phyloP scores from a whole-genome alignment of 2,329 filamentous ascomycete species.

The Cercospora berteroae region DNA sequence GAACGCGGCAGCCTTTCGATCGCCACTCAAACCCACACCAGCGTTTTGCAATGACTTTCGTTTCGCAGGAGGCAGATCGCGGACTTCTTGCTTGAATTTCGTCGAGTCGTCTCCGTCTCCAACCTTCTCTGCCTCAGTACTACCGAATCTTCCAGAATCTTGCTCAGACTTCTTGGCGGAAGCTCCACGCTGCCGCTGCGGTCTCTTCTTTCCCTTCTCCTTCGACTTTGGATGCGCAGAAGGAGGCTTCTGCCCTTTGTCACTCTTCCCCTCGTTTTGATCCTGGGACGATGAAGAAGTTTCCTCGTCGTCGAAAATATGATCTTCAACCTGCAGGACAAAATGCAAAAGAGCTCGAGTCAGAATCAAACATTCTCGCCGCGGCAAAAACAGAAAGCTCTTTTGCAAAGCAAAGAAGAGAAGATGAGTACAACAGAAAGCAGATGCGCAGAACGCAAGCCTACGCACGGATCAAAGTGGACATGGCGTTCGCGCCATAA shows the following conservation, averaged over 20 bases:
- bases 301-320: neutral
- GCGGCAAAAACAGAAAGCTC: slow-evolving; percentile 10
- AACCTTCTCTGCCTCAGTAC: neutral
- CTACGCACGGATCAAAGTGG: slow-evolving; percentile 6
- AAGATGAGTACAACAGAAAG: neutral
- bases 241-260: neutral
- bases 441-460: neutral
- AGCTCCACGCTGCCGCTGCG: neutral
- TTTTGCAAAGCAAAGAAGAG: neutral
- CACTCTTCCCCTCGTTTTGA: neutral
- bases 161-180: neutral
- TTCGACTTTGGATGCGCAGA: neutral
- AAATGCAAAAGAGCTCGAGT: slow-evolving; percentile 16
- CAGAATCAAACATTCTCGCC: slow-evolving; percentile 9
- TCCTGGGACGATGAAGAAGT: neutral
- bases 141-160: neutral
- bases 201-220: neutral
- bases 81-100: slow-evolving; percentile 1
- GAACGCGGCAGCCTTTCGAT: neutral
- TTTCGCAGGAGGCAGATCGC: neutral
- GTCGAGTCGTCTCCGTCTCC: neutral
- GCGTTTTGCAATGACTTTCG: neutral
- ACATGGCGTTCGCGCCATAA: neutral
- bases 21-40: neutral
- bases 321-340: slow-evolving; percentile 18